Percentiles rank a stretch among this genome's conserved stretches.
phyloP scores from a whole-genome alignment of 2,329 filamentous ascomycete genomes.

The Penicillium oxalicum region DNA sequence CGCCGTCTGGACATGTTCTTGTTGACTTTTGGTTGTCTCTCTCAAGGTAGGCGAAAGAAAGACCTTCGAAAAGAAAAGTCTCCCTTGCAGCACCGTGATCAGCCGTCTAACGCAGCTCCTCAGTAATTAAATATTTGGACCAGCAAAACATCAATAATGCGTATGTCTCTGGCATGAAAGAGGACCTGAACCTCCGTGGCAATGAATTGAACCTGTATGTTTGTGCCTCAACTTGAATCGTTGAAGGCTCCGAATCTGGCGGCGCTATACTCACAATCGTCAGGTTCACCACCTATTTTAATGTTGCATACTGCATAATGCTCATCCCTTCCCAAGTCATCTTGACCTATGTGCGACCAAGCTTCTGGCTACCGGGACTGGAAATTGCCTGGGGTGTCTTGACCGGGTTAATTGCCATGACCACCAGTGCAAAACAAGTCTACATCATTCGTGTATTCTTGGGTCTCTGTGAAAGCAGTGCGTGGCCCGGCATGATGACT shows the following conservation, averaged over 20 bases:
- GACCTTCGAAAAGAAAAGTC: too few relatives aligned
- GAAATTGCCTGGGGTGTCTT: slow-evolving; percentile 28
- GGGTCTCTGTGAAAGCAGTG: slow-evolving; percentile 26
- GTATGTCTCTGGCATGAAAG: slow-evolving; percentile 25
- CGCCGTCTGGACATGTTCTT: slow-evolving; percentile 35
- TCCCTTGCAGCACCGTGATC: too few relatives aligned
- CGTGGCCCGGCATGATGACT: slow-evolving; percentile 29
- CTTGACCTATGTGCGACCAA: slow-evolving; percentile 31
- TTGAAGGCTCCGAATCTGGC: too few relatives aligned
- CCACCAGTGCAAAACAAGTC: slow-evolving; percentile 26
- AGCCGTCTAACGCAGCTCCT: neutral
- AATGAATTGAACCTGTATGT: slow-evolving; percentile 20
- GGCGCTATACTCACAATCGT: neutral
- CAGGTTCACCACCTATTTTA: slow-evolving; percentile 38
- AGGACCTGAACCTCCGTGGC: slow-evolving; percentile 19
- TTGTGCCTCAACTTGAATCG: neutral
- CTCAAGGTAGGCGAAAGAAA: slow-evolving; percentile 26
- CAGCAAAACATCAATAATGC: slow-evolving; percentile 25
- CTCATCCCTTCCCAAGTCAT: slow-evolving; percentile 38
- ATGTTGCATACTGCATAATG: slow-evolving; percentile 37
- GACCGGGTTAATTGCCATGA: slow-evolving; percentile 25
- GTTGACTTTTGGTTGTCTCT: slow-evolving; percentile 38
- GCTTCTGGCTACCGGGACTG: slow-evolving; percentile 25
- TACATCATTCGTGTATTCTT: slow-evolving; percentile 27
- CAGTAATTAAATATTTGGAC: slow-evolving; percentile 23